Evolutionary conservation across 2,329 filamentous ascomycete species (phyloP).

Genomic region (Arthrobotrys sphaeroides): DNA sequence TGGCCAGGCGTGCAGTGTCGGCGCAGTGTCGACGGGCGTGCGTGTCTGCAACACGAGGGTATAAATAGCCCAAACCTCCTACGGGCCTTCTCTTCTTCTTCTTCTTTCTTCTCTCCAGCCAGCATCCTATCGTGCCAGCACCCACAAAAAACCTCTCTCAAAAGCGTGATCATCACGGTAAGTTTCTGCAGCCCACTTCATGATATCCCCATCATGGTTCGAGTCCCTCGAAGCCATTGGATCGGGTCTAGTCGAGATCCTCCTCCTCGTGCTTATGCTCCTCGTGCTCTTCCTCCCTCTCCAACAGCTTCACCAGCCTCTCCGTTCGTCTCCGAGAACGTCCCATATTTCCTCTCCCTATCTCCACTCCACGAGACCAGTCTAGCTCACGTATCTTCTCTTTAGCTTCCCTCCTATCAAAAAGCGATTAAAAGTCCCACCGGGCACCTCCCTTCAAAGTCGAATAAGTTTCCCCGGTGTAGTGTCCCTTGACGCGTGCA

Average conservation of each 20-base stretch:
- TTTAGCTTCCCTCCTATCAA: background rate
- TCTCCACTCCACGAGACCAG: background rate
- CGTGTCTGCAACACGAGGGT: too few relatives aligned
- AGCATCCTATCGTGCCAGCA: background rate
- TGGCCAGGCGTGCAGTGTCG: too few relatives aligned
- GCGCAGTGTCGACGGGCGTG: too few relatives aligned
- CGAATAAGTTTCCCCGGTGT: background rate
- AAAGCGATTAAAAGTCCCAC: background rate
- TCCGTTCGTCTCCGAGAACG: background rate
- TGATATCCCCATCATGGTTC: background rate
- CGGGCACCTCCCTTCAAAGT: background rate
- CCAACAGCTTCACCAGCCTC: background rate
- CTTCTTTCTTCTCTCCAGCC: background rate
- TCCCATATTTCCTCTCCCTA: background rate
- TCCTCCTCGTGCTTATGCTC: too few relatives aligned
- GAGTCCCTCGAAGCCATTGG: background rate
- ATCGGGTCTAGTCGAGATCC: background rate
- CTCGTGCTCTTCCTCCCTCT: background rate
- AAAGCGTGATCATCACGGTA: conserved; percentile 3
- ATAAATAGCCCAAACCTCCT: background rate
- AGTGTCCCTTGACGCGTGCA: background rate
- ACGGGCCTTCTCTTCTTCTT: background rate
- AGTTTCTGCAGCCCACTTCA: background rate
- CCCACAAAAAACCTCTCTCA: background rate
- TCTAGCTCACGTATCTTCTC: background rate